Percentiles rank a stretch among this genome's conserved stretches.
Evolutionary conservation across 495 filamentous ascomycete species (phyloP).

Genomic region (Pseudoneurospora amorphoporcata): DNA sequence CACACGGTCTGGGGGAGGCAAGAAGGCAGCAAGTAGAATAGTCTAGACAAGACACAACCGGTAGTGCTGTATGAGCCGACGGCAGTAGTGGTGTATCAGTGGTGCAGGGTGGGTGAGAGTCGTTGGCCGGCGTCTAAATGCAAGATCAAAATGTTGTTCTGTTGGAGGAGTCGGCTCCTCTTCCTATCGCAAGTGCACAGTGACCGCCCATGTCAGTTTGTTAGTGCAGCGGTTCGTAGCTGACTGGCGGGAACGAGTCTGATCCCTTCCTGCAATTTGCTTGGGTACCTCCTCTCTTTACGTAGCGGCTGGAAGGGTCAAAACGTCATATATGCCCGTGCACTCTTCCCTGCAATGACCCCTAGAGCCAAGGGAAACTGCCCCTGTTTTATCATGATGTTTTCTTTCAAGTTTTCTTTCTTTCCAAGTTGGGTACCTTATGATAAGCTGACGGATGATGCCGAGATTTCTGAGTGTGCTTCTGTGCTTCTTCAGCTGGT

Average conservation of each 20-base stretch:
- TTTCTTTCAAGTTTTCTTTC: neutral
- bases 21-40: neutral
- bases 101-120: neutral
- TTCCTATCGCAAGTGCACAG: neutral
- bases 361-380: neutral
- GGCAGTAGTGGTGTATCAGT: neutral
- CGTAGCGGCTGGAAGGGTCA: neutral
- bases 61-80: neutral
- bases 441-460: neutral
- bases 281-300: neutral
- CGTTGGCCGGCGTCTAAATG: neutral
- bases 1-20: neutral
- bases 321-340: neutral
- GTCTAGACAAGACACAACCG: neutral
- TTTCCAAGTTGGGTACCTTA: neutral
- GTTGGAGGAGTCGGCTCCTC: neutral
- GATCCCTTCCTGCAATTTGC: neutral
- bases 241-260: neutral
- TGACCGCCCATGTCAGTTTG: neutral
- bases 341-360: neutral
- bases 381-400: neutral
- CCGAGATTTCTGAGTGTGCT: neutral
- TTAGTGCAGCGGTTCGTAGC: neutral
- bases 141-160: neutral
- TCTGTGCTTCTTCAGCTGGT: neutral